Conservation (phyloP, 2,329 filamentous ascomycete genomes). For the Aspergillus pseudoterreus region DNA sequence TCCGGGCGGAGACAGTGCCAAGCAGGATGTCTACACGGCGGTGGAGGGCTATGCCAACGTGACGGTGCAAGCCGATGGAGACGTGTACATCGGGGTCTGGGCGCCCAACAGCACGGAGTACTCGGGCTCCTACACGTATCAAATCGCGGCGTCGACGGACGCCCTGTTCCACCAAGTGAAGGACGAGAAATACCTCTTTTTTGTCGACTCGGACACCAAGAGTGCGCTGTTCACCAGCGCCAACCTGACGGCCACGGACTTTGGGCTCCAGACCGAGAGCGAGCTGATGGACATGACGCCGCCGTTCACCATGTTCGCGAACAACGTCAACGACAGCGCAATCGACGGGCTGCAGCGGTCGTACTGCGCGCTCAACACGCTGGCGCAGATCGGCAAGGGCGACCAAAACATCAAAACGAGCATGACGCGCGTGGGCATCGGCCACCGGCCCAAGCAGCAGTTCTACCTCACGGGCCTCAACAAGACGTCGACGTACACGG, state of each 20-base stretch:
- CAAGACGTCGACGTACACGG: conserved; percentile 66
- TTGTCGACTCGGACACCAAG: conserved; percentile 79
- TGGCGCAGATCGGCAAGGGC: conserved; percentile 63
- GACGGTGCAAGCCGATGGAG: conserved; percentile 57
- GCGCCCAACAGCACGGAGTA: conserved; percentile 65
- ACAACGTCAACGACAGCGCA: conserved; percentile 55
- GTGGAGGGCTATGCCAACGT: conserved; percentile 67
- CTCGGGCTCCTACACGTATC: conserved; percentile 68
- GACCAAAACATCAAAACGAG: conserved; percentile 55
- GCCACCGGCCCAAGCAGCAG: conserved; percentile 73
- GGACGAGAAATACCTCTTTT: conserved; percentile 58
- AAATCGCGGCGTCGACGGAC: conserved; percentile 80
- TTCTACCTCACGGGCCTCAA: conserved; percentile 80
- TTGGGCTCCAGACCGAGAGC: conserved; percentile 47
- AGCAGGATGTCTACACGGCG: conserved; percentile 50
- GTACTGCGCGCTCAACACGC: conserved; percentile 71
- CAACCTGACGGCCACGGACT: conserved; percentile 54
- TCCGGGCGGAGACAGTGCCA: conserved; percentile 47
- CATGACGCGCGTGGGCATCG: conserved; percentile 66
- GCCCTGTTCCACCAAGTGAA: conserved; percentile 65
- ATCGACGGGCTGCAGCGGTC: conserved; percentile 72
- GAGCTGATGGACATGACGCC: conserved; percentile 57
- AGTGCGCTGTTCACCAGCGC: conserved; percentile 76
- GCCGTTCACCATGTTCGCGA: conserved; percentile 75
- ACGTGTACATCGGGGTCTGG: conserved; percentile 72